These are phyloP conservation scores for Daldinia caldariorum DNA, from an alignment of 495 filamentous ascomycete genomes.

Conservation along the genomic window DNA sequence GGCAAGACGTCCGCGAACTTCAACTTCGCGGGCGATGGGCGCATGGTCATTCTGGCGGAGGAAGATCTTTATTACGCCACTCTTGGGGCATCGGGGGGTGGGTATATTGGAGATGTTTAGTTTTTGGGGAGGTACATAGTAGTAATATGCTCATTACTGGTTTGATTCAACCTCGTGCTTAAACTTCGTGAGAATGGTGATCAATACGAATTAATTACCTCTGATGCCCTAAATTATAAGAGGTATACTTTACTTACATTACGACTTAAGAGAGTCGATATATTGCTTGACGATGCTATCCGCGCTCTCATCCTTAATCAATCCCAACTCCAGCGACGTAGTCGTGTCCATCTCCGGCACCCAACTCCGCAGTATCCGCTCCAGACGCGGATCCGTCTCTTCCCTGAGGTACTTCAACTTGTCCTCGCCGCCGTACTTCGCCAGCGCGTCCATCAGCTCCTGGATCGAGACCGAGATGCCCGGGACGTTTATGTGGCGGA, in stretches of 20 bases:
- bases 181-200: background rate
- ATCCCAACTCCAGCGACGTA: constrained; percentile 66
- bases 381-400: constrained; percentile 69
- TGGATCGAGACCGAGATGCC: constrained; percentile 75
- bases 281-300: constrained; percentile 65
- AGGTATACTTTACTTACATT: background rate
- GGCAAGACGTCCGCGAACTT: constrained; percentile 62
- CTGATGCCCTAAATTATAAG: background rate
- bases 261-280: constrained; percentile 50
- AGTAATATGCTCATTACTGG: background rate
- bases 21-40: constrained; percentile 64
- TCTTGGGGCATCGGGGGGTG: constrained; percentile 55
- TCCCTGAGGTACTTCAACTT: constrained; percentile 70
- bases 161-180: background rate
- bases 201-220: background rate
- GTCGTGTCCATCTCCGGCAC: constrained; percentile 71
- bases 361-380: constrained; percentile 80
- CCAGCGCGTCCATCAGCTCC: constrained; percentile 79
- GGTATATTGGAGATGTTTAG: constrained; percentile 18
- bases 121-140: background rate
- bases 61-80: constrained; percentile 62
- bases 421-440: constrained; percentile 74
- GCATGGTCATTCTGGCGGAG: constrained; percentile 62
- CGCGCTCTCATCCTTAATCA: constrained; percentile 67
- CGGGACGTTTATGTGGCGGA: constrained; percentile 75